These are phyloP conservation scores for Xylaria arbuscula DNA, from an alignment of 2,329 filamentous ascomycete genomes.

Conservation along the genomic window DNA sequence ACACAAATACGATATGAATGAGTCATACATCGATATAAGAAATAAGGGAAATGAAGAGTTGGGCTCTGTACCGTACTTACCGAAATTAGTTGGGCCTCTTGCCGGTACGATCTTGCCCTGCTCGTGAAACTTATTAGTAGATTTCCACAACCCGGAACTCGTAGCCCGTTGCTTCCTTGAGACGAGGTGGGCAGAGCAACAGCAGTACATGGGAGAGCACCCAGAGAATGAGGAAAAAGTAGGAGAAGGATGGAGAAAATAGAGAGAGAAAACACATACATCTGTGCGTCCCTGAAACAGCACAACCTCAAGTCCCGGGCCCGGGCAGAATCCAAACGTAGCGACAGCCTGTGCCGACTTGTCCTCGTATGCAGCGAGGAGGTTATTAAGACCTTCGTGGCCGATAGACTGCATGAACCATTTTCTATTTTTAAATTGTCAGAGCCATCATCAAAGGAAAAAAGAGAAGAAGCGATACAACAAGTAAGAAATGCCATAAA, in stretches of 20 bases:
- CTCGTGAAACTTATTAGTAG: neutral
- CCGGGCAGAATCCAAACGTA: constrained; percentile 91
- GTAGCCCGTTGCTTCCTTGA: neutral
- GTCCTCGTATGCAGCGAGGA: constrained; percentile 88
- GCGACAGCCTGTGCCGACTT: constrained; percentile 94
- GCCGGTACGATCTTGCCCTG: constrained; percentile 83
- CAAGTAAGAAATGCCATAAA: no score
- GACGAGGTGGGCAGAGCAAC: no score
- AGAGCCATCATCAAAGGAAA: neutral
- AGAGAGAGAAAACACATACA: constrained; percentile 59
- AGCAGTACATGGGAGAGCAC: neutral
- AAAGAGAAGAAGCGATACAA: neutral
- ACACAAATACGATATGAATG: neutral
- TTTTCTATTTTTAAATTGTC: constrained; percentile 70
- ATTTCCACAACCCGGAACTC: neutral
- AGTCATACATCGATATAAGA: neutral
- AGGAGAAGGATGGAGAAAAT: neutral
- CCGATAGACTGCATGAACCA: constrained; percentile 90
- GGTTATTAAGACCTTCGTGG: constrained; percentile 86
- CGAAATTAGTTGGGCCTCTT: constrained; percentile 83
- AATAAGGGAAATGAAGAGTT: no score
- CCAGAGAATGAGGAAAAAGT: neutral
- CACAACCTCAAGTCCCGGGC: constrained; percentile 83
- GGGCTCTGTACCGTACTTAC: constrained; percentile 61
- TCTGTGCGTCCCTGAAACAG: constrained; percentile 92